phyloP scores from a whole-genome alignment of 441 rosid genomes.

The Adansonia rubrostipa region DNA sequence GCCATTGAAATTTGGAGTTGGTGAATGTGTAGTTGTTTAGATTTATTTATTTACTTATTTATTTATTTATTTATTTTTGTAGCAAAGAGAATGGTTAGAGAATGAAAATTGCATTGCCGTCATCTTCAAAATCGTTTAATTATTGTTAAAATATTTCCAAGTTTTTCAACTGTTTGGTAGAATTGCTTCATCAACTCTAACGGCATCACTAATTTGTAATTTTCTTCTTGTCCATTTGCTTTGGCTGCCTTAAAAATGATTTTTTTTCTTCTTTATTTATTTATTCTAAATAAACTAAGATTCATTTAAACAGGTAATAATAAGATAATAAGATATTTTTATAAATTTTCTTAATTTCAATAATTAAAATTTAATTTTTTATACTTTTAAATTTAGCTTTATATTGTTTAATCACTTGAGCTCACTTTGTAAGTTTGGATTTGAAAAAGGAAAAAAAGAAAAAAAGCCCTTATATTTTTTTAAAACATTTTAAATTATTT shows the following conservation, averaged over 20 bases:
- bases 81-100: background rate
- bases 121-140: background rate
- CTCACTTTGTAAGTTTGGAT: too few relatives aligned
- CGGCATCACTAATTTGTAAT: background rate
- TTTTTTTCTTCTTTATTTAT: too few relatives aligned
- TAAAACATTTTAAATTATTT: background rate
- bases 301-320: background rate
- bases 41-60: background rate
- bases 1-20: background rate
- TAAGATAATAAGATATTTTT: too few relatives aligned
- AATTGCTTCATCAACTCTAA: background rate
- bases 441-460: too few relatives aligned
- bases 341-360: background rate
- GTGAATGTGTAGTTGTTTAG: slow-evolving; percentile 20
- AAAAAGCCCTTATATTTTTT: too few relatives aligned
- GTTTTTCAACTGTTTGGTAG: slow-evolving; percentile 11
- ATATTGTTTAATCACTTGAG: too few relatives aligned
- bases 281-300: background rate
- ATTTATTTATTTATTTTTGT: too few relatives aligned
- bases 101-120: background rate
- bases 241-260: background rate
- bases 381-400: too few relatives aligned
- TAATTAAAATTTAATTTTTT: background rate
- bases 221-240: too few relatives aligned
- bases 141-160: background rate